Conservation (phyloP, 257 asterid genomes). For the Gardenia jasminoides region DNA sequence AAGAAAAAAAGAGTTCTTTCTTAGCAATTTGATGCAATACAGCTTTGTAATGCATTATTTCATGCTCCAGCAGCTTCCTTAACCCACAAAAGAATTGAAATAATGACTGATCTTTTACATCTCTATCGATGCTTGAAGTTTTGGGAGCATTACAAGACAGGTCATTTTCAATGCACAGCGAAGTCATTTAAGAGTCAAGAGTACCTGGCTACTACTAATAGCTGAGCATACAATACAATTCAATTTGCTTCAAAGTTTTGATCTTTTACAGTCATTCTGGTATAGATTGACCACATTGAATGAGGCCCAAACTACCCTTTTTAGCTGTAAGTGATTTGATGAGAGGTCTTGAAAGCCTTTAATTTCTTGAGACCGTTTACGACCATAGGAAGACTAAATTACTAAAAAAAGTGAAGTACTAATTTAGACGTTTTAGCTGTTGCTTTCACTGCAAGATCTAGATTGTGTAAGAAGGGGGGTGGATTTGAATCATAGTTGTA, state of each 20-base stretch:
- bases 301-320: neutral
- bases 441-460: constrained; percentile 13
- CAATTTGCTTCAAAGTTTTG: constrained; percentile 11
- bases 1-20: constrained; percentile 12
- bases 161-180: constrained; percentile 39
- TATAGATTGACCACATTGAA: constrained; percentile 6
- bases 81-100: constrained; percentile 38
- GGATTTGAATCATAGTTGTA: constrained; percentile 13
- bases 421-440: constrained; percentile 1
- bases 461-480: neutral
- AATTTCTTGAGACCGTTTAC: neutral
- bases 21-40: constrained; percentile 21
- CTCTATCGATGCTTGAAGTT: constrained; percentile 42
- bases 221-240: constrained; percentile 2
- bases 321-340: neutral
- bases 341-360: neutral
- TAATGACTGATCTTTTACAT: constrained; percentile 34
- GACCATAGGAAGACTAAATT: neutral
- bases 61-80: constrained; percentile 30
- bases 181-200: constrained; percentile 18
- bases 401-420: neutral
- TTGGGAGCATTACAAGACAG: constrained; percentile 30
- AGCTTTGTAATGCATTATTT: constrained; percentile 25
- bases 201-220: neutral
- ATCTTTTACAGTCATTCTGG: constrained; percentile 9